A percentile compares a stretch with the other conserved stretches of the same genome.
phyloP scores from a whole-genome alignment of 768 basidiomycete species.

The Trametes cubensis region DNA sequence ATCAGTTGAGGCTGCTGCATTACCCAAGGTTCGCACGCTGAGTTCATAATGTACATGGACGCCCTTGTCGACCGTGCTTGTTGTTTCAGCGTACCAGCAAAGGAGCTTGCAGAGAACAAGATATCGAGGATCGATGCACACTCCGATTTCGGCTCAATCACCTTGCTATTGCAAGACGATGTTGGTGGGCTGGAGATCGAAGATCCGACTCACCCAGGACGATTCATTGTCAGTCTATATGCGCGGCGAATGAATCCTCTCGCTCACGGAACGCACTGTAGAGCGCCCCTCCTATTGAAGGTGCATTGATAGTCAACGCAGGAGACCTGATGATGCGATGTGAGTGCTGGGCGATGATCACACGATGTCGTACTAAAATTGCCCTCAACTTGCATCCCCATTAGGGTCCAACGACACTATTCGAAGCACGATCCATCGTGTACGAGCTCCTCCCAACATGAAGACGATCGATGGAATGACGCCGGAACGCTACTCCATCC shows the following conservation, averaged over 20 bases:
- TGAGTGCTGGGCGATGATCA: conserved; percentile 25
- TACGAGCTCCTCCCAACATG: conserved; percentile 43
- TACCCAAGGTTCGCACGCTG: conserved; percentile 45
- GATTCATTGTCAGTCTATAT: conserved; percentile 35
- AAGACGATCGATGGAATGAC: conserved; percentile 39
- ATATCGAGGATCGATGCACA: conserved; percentile 51
- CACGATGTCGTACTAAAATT: not conserved
- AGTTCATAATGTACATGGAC: not conserved
- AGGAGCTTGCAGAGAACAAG: conserved; percentile 39
- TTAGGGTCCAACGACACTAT: conserved; percentile 44
- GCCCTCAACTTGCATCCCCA: too few relatives aligned
- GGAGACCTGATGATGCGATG: conserved; percentile 56
- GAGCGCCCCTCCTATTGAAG: conserved; percentile 47
- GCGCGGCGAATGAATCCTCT: not conserved
- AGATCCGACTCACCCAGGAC: conserved; percentile 49
- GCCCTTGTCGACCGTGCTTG: too few relatives aligned
- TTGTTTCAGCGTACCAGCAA: conserved; percentile 35
- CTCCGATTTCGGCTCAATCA: conserved; percentile 60
- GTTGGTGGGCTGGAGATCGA: conserved; percentile 66
- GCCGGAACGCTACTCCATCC: conserved; percentile 61
- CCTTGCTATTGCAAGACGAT: conserved; percentile 61
- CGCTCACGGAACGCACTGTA: not conserved
- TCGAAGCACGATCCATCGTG: conserved; percentile 56
- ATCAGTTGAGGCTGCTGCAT: conserved; percentile 60
- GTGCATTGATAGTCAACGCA: conserved; percentile 53